Base-by-base conservation (phyloP, 2,329 filamentous ascomycete genomes). In the Calonectria montana region DNA sequence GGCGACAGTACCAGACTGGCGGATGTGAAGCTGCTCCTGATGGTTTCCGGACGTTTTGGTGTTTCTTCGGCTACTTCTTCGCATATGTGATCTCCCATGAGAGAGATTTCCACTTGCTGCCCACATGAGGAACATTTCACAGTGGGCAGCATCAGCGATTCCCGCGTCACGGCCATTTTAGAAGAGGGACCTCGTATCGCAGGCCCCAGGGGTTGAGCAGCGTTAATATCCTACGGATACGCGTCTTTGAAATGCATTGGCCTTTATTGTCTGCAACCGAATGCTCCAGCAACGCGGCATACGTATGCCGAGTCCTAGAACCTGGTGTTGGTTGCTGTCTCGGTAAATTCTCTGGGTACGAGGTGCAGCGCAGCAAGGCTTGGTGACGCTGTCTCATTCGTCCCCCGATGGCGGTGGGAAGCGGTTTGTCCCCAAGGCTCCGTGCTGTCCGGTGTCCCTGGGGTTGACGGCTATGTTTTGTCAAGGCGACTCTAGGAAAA, bases 81-180 rank as follows among this genome's bases (percentile, higher is more conserved):
- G 83, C 95, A 98, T 73, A 94, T 82, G 86, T 98, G 95, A 73
- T 97, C 94, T 73, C 94, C 94, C 92, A 98, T 94, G 82, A 92
- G 87, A 47, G 93, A 93, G 77, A 98, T 97, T 80, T 96, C 93
- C 71, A 98, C 94, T 79, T 96, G 91, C 47, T 86, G 83, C 47
- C 91, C 90, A 81, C 95, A 97, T 85, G 89, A 91, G 65, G 95
- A 97, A 84, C 95, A 97, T 88, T 96, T 97, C 84, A 97, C 94
- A 27, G 92, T 92, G 80, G 95, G 94, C 86, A 97, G 87, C 75
- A 96, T 91, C 83, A 90, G 89, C 82, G 91, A 93, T 82, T 91
- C 89, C 80, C 91, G 88, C 78, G 87, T 87, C 73, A 85, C 82
- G 53, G 86, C 84, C 87, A 90, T 89, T 74, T 73, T 83, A 80